Conservation (phyloP, 768 basidiomycete species). For the Leccinum sublutescens region DNA sequence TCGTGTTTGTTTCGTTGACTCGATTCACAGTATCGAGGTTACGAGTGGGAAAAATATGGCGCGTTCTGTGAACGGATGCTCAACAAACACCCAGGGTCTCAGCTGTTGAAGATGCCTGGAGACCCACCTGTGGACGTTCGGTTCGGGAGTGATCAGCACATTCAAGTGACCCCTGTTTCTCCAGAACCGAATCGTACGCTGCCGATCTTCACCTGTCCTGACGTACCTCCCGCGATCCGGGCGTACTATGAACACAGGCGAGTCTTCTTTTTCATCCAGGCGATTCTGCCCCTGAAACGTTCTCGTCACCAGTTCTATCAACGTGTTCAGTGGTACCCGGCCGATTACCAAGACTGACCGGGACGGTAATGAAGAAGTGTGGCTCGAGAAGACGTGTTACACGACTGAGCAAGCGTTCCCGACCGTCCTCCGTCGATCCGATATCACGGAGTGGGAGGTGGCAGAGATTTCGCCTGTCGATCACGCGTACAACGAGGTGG, state of each 20-base stretch:
- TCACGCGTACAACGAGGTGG: slow-evolving; percentile 78
- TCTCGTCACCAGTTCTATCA: slow-evolving; percentile 62
- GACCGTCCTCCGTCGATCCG: slow-evolving; percentile 86
- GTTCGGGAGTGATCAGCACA: slow-evolving; percentile 76
- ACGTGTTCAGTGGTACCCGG: slow-evolving; percentile 75
- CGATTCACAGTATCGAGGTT: slow-evolving; percentile 75
- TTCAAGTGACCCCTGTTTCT: slow-evolving; percentile 82
- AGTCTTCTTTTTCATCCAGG: slow-evolving; percentile 12
- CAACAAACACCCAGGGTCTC: slow-evolving; percentile 84
- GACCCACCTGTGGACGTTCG: slow-evolving; percentile 82
- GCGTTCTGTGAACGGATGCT: slow-evolving; percentile 90
- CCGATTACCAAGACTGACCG: slow-evolving; percentile 61
- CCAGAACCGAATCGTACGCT: slow-evolving; percentile 81
- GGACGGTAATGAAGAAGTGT: slow-evolving; percentile 70
- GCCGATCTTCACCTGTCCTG: slow-evolving; percentile 81
- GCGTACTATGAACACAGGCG: slow-evolving; percentile 88
- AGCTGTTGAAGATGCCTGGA: slow-evolving; percentile 66
- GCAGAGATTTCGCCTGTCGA: slow-evolving; percentile 85
- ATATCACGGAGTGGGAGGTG: slow-evolving; percentile 68
- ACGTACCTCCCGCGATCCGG: slow-evolving; percentile 76
- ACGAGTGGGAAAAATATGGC: slow-evolving; percentile 91
- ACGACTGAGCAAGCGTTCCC: slow-evolving; percentile 90
- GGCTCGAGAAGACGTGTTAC: slow-evolving; percentile 87
- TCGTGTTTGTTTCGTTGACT: background rate
- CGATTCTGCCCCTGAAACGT: background rate